Conservation (phyloP, 202 grass and related monocot species). For the Setaria viridis region DNA sequence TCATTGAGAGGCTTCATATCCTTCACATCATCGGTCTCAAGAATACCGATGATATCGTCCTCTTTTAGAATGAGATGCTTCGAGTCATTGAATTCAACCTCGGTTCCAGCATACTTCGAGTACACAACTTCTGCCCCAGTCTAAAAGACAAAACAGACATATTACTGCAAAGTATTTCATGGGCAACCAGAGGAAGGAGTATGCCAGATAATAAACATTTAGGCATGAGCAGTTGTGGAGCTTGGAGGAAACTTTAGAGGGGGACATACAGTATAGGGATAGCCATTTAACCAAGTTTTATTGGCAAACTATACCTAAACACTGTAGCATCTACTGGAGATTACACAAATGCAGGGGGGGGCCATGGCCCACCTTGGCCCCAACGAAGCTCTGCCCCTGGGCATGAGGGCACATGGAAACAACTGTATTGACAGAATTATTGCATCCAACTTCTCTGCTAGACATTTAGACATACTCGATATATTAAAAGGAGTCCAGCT, state of each 20-base stretch:
- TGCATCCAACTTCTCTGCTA: conserved; percentile 7
- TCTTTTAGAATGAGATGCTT: conserved; percentile 94
- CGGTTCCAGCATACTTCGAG: conserved; percentile 85
- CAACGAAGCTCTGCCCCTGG: too few species aligned
- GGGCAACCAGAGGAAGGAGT: neutral
- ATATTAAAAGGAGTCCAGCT: neutral
- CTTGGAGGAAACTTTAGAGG: too few species aligned
- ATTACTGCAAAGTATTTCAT: conserved; percentile 25
- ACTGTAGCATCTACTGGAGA: too few species aligned
- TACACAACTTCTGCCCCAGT: conserved; percentile 76
- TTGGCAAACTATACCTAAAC: too few species aligned
- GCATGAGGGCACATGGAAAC: neutral
- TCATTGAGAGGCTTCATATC: conserved; percentile 87
- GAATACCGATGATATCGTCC: conserved; percentile 88
- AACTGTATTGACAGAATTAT: neutral
- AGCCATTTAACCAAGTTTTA: too few species aligned
- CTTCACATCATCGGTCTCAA: conserved; percentile 79
- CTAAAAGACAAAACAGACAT: conserved; percentile 47
- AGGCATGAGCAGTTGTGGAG: neutral
- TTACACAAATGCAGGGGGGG: too few species aligned
- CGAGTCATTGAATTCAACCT: conserved; percentile 72
- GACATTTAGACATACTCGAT: neutral
- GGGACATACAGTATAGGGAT: too few species aligned
- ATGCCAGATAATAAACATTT: neutral
- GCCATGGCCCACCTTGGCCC: too few species aligned